A percentile compares a stretch with the other conserved stretches of the same genome.
These are phyloP conservation scores for Tetrahymena malaccensis DNA, from an alignment of 73 alveolate species.

Conservation along the genomic window DNA sequence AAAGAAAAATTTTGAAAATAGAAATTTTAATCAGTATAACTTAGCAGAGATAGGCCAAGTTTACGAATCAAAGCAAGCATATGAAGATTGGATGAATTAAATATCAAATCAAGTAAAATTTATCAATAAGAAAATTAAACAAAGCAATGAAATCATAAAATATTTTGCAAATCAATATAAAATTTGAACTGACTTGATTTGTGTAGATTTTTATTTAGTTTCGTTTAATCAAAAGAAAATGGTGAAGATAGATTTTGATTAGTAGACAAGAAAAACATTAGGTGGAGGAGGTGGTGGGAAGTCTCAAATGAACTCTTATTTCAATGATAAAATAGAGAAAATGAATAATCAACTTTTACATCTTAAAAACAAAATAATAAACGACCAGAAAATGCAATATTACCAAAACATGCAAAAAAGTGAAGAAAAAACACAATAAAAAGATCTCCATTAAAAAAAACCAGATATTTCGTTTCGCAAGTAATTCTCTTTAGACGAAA, in stretches of 20 bases:
- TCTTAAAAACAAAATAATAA: not conserved
- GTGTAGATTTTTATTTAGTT: not conserved
- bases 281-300: not conserved
- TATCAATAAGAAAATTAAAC: not conserved
- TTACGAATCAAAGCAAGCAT: not conserved
- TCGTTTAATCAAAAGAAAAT: not conserved
- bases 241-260: not conserved
- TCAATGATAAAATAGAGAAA: not conserved
- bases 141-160: no score
- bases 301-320: not conserved
- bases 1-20: not conserved
- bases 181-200: not conserved
- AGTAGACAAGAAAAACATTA: not conserved
- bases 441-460: not conserved
- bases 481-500: not conserved
- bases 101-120: not conserved
- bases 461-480: not conserved
- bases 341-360: not conserved
- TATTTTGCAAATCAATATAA: no score
- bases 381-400: not conserved
- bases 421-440: not conserved
- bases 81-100: not conserved
- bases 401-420: not conserved
- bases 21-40: not conserved
- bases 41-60: not conserved